Evolutionary conservation across 495 filamentous ascomycete species (phyloP), one percentile per base, ranked within the genome.

Genomic region (Penicillium canariense): DNA sequence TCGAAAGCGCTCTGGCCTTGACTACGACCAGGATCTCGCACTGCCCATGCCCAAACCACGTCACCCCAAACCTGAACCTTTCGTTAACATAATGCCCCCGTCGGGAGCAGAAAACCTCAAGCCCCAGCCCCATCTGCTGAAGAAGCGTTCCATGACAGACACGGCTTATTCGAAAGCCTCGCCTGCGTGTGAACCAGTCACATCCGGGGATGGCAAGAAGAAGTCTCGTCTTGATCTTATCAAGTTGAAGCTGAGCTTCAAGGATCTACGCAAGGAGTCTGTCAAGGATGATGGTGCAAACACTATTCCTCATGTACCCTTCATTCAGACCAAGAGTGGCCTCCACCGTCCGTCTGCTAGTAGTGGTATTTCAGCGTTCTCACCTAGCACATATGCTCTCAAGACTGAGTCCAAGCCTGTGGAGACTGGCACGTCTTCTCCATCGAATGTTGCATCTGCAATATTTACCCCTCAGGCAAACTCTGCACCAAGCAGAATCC

Each of bases 191-290:
- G 50, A 60, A 5, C 17, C 30, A 5, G 18, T 7, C 11, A 25
- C 32, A n/a, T 12, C 32, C 1, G 31, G 35, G 7, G 51, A 61
- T 0, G 50, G 56, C 14, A 69, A 64, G 46, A 71, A 72, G 46
- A 64, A 50, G 44, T 70, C 63, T 0, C 60, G 60, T 6, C 43
- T 71, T 34, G 63, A 66, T 2, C 48, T 62, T 11, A 52, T 71
- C 28, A 56, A 59, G 31, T 64, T 63, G 8, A 71, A 75, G 47
- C 55, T 71, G 36, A 71, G 68, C 42, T 60, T 70, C 44, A 73
- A 68, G 36, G 68, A 75, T 26, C 27, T 74, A 3, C 61, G 52
- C 3, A 71, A 68, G 28, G 71, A 72, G 20, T 45, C 51, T 28
- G 39, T 49, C 4, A 67, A 57, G 15, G 52, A 56, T n/a, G 58